phyloP scores from a whole-genome alignment of 2,329 filamentous ascomycete species.

The Ascochyta koolunga region DNA sequence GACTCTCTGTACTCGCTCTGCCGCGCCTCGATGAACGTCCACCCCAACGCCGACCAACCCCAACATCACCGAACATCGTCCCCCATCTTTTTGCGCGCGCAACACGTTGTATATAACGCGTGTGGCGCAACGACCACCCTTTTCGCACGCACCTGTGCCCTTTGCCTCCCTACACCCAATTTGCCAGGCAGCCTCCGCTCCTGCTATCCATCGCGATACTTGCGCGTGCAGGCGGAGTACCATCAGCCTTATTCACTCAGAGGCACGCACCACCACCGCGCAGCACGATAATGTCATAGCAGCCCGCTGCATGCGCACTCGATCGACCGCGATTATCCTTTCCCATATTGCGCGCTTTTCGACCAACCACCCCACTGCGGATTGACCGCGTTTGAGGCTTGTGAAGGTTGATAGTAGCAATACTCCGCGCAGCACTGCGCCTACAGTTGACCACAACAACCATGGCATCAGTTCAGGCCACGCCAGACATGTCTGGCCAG shows the following conservation, averaged over 20 bases:
- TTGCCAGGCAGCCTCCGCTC: constrained; percentile 29
- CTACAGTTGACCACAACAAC: constrained; percentile 22
- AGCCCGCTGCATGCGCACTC: constrained; percentile 31
- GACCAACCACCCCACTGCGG: constrained; percentile 14
- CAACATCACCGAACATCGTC: constrained; percentile 39
- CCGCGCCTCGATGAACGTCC: constrained; percentile 18
- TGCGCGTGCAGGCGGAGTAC: constrained; percentile 31
- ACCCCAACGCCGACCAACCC: constrained; percentile 38
- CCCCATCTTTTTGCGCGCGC: constrained; percentile 45
- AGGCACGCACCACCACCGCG: constrained; percentile 34
- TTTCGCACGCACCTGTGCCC: constrained; percentile 37
- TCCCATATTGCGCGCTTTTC: constrained; percentile 29
- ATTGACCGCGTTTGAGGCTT: constrained; percentile 27
- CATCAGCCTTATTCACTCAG: constrained; percentile 42
- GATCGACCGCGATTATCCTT: constrained; percentile 32
- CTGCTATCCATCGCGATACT: constrained; percentile 41
- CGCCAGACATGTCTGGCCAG: constrained; percentile 68
- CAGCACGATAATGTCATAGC: constrained; percentile 46
- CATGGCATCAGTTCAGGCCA: constrained; percentile 83
- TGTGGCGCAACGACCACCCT: constrained; percentile 29
- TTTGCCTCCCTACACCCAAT: constrained; percentile 28
- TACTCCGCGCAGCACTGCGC: constrained; percentile 24
- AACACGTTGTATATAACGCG: constrained; percentile 46
- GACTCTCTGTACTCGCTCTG: constrained; percentile 11
- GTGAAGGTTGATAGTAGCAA: constrained; percentile 14